These are phyloP conservation scores for Quambalaria eucalypti DNA, from an alignment of 1,284 basidiomycete genomes.

Conservation along the genomic window DNA sequence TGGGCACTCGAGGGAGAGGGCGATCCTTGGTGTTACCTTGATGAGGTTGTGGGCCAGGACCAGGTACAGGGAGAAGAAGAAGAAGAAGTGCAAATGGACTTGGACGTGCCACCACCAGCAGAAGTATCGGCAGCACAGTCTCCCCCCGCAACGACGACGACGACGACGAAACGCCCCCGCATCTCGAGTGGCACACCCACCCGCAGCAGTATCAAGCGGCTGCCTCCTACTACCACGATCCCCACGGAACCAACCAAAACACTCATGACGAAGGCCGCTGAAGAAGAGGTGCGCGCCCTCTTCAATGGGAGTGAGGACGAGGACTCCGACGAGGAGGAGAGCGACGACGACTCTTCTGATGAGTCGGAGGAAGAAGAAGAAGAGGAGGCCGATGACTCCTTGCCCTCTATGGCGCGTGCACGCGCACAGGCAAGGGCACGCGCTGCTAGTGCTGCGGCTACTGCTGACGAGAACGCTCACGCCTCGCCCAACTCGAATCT, in stretches of 20 bases:
- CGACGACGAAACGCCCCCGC: neutral
- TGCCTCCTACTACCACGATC: neutral
- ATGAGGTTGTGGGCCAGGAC: slow-evolving; percentile 11
- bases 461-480: too few relatives aligned
- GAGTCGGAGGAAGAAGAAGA: slow-evolving; percentile 17
- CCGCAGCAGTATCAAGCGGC: neutral
- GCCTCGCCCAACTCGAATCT: too few relatives aligned
- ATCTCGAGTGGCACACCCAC: neutral
- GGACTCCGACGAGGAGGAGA: slow-evolving; percentile 11
- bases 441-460: too few relatives aligned
- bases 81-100: neutral
- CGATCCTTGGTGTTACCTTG: slow-evolving; percentile 38
- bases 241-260: slow-evolving; percentile 14
- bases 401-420: too few relatives aligned
- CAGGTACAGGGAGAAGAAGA: neutral
- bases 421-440: too few relatives aligned
- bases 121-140: too few relatives aligned
- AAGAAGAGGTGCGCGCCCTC: slow-evolving; percentile 38
- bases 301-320: slow-evolving; percentile 37
- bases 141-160: neutral
- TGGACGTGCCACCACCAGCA: too few relatives aligned
- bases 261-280: slow-evolving; percentile 31
- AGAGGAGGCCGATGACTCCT: neutral
- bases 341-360: slow-evolving; percentile 14
- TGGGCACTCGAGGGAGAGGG: slow-evolving; percentile 6